Percentiles rank a stretch among this genome's conserved stretches.
phyloP scores from a whole-genome alignment of 768 basidiomycete species.

The Tylopilus sp. region DNA sequence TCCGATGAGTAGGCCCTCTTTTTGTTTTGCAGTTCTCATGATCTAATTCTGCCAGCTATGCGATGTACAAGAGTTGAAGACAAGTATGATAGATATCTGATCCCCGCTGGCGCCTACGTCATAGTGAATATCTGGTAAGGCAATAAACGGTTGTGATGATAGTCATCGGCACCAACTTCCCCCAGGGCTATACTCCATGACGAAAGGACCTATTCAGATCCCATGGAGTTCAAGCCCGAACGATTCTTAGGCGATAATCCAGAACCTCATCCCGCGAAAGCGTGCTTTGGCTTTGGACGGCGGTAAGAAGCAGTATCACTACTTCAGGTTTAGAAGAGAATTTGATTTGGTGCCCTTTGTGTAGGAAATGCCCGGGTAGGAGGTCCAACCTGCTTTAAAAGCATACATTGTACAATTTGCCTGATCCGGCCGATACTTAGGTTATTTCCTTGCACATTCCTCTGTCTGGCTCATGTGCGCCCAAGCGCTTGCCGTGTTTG shows the following conservation, averaged over 20 bases:
- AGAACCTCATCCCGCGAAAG: constrained; percentile 11
- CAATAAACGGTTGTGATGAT: too few species aligned
- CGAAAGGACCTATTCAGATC: constrained; percentile 11
- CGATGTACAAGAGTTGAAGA: constrained; percentile 10
- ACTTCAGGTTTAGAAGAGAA: too few species aligned
- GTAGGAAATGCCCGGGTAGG: too few species aligned
- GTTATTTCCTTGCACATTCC: too few species aligned
- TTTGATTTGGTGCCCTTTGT: too few species aligned
- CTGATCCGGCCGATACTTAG: too few species aligned
- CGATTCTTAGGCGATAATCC: constrained; percentile 18
- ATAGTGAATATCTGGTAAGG: constrained; percentile 15
- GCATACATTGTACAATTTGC: too few species aligned
- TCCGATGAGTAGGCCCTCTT: constrained; percentile 16
- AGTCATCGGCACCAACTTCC: too few species aligned
- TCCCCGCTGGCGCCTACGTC: constrained; percentile 16
- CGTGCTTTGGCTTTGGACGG: constrained; percentile 19
- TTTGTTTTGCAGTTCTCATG: too few species aligned
- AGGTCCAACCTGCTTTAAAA: too few species aligned
- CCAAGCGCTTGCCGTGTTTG: constrained; percentile 41
- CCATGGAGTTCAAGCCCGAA: constrained; percentile 22
- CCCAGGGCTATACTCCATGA: constrained; percentile 21
- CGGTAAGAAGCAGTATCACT: constrained; percentile 5
- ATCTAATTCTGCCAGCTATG: too few species aligned
- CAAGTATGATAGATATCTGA: constrained; percentile 19
- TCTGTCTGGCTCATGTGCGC: constrained; percentile 28